These are phyloP conservation scores for Aspergillus fijiensis DNA, from an alignment of 2,329 filamentous ascomycete species.

Conservation along the genomic window DNA sequence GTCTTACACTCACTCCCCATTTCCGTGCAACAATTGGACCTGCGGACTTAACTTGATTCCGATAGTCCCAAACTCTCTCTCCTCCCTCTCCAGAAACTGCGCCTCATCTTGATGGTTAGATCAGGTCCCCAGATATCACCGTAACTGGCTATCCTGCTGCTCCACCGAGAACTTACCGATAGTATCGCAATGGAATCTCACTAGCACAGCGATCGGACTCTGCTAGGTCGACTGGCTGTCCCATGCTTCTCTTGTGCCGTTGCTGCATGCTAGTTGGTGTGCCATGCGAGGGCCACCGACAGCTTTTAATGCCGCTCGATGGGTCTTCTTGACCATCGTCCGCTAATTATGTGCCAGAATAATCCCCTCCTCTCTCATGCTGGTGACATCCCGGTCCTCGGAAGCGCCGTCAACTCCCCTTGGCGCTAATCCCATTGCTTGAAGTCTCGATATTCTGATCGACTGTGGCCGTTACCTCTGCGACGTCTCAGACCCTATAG, in stretches of 20 bases:
- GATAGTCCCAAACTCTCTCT: conserved; percentile 6
- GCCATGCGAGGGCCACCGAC: conserved; percentile 26
- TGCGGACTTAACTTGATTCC: background rate
- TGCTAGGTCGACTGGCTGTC: conserved; percentile 8
- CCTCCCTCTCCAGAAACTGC: background rate
- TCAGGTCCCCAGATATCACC: background rate
- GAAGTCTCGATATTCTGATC: conserved; percentile 34
- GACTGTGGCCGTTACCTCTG: conserved; percentile 27
- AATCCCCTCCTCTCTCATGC: conserved; percentile 11
- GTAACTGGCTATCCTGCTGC: background rate
- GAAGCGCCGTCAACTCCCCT: conserved; percentile 30
- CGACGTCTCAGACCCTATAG: conserved; percentile 16
- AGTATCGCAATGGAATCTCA: background rate
- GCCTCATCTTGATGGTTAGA: conserved; percentile 1
- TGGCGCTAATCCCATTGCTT: conserved; percentile 33
- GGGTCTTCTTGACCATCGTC: conserved; percentile 30
- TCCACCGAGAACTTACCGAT: background rate
- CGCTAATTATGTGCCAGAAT: conserved; percentile 31
- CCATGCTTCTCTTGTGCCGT: conserved; percentile 12
- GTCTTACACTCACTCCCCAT: conserved; percentile 2
- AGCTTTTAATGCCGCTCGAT: conserved; percentile 13
- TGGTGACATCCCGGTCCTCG: conserved; percentile 16
- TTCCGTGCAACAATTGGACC: conserved; percentile 14
- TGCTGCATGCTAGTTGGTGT: conserved; percentile 34
- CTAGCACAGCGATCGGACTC: background rate